These are phyloP conservation scores for Cyberlindnera maclurae DNA, from an alignment of 805 yeast genomes.

Conservation along the genomic window DNA sequence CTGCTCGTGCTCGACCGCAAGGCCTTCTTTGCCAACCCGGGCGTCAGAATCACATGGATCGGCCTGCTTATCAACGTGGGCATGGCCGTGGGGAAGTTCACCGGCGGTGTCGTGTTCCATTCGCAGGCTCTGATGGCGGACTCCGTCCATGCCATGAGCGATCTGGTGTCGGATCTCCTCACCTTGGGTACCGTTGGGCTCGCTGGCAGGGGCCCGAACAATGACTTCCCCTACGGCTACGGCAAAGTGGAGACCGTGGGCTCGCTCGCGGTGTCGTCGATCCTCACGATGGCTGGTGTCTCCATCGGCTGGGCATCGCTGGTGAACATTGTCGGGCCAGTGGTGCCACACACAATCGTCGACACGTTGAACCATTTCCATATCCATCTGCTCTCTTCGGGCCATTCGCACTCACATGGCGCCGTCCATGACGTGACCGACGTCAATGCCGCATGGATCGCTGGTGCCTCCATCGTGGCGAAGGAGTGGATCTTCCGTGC, in stretches of 20 bases:
- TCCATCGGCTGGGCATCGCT: conserved; percentile 87
- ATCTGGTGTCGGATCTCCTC: conserved; percentile 80
- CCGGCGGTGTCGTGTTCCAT: conserved; percentile 88
- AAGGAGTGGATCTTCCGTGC: conserved; percentile 86
- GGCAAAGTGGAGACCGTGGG: conserved; percentile 94
- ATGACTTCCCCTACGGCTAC: conserved; percentile 73
- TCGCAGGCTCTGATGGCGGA: conserved; percentile 94
- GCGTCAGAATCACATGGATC: conserved; percentile 87
- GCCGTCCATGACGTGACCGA: conserved; percentile 42
- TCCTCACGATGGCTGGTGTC: conserved; percentile 79
- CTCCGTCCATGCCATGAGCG: conserved; percentile 88
- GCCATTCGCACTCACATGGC: conserved; percentile 27
- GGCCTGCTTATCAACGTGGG: conserved; percentile 80
- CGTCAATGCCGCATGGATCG: conserved; percentile 94
- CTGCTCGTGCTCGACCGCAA: conserved; percentile 33
- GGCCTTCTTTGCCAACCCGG: conserved; percentile 58
- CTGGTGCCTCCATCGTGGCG: conserved; percentile 76
- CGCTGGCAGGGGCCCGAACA: conserved; percentile 52
- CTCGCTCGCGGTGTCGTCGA: conserved; percentile 77
- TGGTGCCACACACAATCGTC: conserved; percentile 53
- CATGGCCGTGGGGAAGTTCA: conserved; percentile 79
- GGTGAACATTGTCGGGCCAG: conserved; percentile 57
- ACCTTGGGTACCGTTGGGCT: conserved; percentile 85
- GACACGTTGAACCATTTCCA: conserved; percentile 49
- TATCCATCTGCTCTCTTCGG: conserved; percentile 34